Percentiles rank a stretch among this genome's conserved stretches.
phyloP scores from a whole-genome alignment of 1,284 basidiomycete species.

The Psilocybe mexicana region DNA sequence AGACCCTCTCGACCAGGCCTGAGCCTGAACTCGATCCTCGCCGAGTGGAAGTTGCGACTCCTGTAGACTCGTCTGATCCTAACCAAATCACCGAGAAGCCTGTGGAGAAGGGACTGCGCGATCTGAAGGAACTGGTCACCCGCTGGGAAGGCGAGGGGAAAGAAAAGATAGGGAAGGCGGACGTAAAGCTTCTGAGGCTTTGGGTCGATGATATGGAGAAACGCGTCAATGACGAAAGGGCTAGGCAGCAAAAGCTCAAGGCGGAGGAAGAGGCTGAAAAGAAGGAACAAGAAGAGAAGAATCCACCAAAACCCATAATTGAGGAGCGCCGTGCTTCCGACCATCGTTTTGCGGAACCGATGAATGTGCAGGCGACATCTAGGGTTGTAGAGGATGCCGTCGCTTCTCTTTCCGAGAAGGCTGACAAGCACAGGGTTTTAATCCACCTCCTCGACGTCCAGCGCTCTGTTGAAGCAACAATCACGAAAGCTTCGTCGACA shows the following conservation, averaged over 20 bases:
- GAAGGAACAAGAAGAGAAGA: constrained; percentile 6
- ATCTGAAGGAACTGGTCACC: constrained; percentile 1
- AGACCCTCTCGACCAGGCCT: not conserved
- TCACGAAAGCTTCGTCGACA: constrained; percentile 8
- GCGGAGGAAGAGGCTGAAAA: constrained; percentile 6
- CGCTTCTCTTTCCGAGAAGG: not conserved
- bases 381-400: not conserved
- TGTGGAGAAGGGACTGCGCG: constrained; percentile 3
- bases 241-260: constrained; percentile 1
- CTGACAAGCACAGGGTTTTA: constrained; percentile 29
- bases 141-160: not conserved
- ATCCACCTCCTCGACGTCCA: constrained; percentile 49
- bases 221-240: constrained; percentile 14
- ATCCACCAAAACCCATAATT: not conserved
- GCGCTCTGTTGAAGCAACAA: constrained; percentile 35
- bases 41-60: not conserved
- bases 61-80: not conserved
- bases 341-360: not conserved
- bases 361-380: not conserved
- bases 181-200: constrained; percentile 16
- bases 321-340: constrained; percentile 9
- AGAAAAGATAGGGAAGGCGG: constrained; percentile 9
- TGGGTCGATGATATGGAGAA: constrained; percentile 18
- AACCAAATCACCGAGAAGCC: not conserved
- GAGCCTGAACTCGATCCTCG: not conserved